These are phyloP conservation scores for Aspergillus eucalypticola DNA, from an alignment of 2,329 filamentous ascomycete genomes.

Conservation along the genomic window DNA sequence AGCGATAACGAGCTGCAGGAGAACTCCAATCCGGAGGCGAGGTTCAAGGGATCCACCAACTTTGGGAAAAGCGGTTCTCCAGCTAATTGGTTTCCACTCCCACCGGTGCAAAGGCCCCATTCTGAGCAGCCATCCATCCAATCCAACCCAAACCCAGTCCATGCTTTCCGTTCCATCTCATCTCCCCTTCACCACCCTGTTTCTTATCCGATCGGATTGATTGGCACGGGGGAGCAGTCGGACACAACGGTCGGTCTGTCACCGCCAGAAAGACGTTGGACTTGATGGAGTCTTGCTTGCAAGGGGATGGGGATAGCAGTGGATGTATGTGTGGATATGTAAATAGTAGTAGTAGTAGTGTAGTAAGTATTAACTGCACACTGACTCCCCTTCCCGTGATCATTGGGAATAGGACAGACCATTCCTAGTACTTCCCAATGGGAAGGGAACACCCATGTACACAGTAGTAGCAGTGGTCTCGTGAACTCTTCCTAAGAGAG, in stretches of 20 bases:
- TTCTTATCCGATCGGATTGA: constrained; percentile 7
- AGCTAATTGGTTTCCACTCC: constrained; percentile 21
- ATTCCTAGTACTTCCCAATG: background rate
- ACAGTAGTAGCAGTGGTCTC: constrained; percentile 8
- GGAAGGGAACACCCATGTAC: background rate
- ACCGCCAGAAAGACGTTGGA: constrained; percentile 5
- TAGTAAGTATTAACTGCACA: no score
- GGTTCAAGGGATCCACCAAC: constrained; percentile 12
- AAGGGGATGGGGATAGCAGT: background rate
- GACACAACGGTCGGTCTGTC: constrained; percentile 5
- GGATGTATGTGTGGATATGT: no score
- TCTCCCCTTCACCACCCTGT: background rate
- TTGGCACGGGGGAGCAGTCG: constrained; percentile 4
- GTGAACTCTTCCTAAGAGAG: constrained; percentile 23
- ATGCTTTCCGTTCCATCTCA: background rate
- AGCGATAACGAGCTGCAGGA: constrained; percentile 21
- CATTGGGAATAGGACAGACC: no score
- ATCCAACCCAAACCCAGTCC: background rate
- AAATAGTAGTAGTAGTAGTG: no score
- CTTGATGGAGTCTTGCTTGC: background rate
- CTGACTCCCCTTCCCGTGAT: background rate
- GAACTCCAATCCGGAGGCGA: constrained; percentile 20
- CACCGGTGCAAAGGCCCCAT: background rate
- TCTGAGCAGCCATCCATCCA: constrained; percentile 1
- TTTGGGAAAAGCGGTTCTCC: constrained; percentile 17